Evolutionary conservation across 2,329 filamentous ascomycete genomes (phyloP).

Genomic region (Trichoderma lentiforme): DNA sequence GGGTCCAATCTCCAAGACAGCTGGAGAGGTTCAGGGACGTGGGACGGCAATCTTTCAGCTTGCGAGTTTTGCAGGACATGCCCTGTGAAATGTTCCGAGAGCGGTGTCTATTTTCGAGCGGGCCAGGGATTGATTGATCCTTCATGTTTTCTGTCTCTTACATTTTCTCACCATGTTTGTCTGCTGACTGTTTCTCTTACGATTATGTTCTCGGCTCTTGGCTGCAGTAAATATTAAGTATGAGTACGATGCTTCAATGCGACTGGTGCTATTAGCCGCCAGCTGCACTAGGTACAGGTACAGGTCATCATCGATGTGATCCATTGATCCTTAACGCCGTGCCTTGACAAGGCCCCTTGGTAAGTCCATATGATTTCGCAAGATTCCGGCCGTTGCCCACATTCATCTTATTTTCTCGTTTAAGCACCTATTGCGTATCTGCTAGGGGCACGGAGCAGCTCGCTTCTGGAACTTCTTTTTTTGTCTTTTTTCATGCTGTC

Average conservation of each 20-base stretch:
- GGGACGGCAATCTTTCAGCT: neutral
- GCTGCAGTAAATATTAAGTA: neutral
- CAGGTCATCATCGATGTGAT: no score
- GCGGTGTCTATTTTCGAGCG: constrained; percentile 13
- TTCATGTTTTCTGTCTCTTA: neutral
- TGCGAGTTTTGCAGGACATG: no score
- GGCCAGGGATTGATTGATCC: neutral
- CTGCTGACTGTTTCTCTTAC: neutral
- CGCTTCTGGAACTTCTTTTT: neutral
- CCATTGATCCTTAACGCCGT: neutral
- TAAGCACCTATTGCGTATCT: neutral
- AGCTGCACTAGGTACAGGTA: neutral
- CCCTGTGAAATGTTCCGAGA: neutral
- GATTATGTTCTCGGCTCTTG: neutral
- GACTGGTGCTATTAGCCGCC: neutral
- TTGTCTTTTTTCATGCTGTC: neutral
- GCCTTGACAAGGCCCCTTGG: neutral
- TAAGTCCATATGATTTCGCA: neutral
- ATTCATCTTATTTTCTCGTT: constrained; percentile 8
- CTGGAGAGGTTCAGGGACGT: neutral
- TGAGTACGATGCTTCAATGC: neutral
- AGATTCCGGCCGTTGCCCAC: neutral
- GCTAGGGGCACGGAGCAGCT: neutral
- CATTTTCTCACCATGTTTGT: neutral
- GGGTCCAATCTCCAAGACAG: no score